Conservation (phyloP, 2,329 filamentous ascomycete genomes). For the Magnaporthiopsis poae region DNA sequence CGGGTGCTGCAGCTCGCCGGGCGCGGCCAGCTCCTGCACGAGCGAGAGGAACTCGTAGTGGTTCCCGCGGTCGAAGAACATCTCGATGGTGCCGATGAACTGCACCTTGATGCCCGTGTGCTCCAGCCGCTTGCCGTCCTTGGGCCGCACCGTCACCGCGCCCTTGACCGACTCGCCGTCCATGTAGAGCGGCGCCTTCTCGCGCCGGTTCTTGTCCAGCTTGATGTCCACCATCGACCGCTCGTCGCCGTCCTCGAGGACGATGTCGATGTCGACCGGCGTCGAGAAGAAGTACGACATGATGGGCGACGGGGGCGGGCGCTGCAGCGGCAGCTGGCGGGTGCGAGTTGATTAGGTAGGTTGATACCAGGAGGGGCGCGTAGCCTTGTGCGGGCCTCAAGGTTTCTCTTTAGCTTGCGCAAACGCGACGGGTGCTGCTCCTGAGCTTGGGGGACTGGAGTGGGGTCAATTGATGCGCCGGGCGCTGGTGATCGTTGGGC, state of each 20-base stretch:
- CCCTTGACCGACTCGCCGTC: constrained; percentile 98
- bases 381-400: background rate
- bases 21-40: constrained; percentile 90
- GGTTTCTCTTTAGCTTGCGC: constrained; percentile 16
- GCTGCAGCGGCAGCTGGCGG: background rate
- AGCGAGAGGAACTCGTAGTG: constrained; percentile 98
- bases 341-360: background rate
- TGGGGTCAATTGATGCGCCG: background rate
- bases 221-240: constrained; percentile 94
- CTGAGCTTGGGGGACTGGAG: background rate
- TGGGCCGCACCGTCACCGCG: constrained; percentile 85
- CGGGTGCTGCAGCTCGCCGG: constrained; percentile 94
- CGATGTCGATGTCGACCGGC: constrained; percentile 96
- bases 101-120: constrained; percentile 99
- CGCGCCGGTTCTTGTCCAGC: constrained; percentile 93
- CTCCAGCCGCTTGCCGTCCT: constrained; percentile 94
- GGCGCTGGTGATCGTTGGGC: background rate
- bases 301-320: background rate
- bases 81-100: constrained; percentile 98
- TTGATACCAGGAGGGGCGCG: background rate
- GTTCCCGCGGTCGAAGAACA: constrained; percentile 99
- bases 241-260: constrained; percentile 89
- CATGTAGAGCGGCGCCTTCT: constrained; percentile 94
- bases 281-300: constrained; percentile 99
- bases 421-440: background rate